Percentiles rank a stretch among this genome's conserved stretches.
These are phyloP conservation scores for Lyophyllum atratum DNA, from an alignment of 768 basidiomycete species.

Conservation along the genomic window DNA sequence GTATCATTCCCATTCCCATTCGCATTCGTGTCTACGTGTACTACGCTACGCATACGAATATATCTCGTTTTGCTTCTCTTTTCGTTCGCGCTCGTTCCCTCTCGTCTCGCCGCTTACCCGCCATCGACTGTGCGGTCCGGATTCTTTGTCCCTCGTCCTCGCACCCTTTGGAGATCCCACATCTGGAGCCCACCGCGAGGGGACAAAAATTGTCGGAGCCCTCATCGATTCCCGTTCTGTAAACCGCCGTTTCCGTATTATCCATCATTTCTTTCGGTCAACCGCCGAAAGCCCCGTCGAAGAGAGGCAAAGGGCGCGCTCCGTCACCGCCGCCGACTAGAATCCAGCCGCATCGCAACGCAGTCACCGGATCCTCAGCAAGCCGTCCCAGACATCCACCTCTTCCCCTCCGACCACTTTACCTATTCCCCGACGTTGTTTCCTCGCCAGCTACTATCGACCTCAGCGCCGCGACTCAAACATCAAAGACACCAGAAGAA, in stretches of 20 bases:
- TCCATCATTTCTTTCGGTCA: background rate
- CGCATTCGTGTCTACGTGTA: too few species aligned
- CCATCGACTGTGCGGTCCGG: background rate
- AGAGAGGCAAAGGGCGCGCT: background rate
- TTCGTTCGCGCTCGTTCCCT: background rate
- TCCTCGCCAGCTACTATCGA: background rate
- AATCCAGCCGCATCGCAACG: background rate
- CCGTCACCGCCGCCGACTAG: background rate
- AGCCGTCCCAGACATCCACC: background rate
- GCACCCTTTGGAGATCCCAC: background rate
- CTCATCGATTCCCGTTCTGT: background rate
- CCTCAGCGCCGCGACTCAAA: background rate
- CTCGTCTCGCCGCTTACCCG: too few species aligned
- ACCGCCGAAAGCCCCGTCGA: background rate
- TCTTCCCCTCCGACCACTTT: background rate
- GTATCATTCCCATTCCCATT: too few species aligned
- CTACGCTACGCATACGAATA: too few species aligned
- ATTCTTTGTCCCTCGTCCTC: background rate
- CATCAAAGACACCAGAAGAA: too few species aligned
- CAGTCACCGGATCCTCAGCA: background rate
- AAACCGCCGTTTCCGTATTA: background rate
- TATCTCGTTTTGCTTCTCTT: background rate
- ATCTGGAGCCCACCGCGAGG: conserved; percentile 4
- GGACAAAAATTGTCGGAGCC: background rate
- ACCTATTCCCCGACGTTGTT: background rate